Percentiles rank a stretch among this genome's conserved stretches.
Evolutionary conservation across 495 filamentous ascomycete genomes (phyloP).

Genomic region (Penicillium riverlandense): DNA sequence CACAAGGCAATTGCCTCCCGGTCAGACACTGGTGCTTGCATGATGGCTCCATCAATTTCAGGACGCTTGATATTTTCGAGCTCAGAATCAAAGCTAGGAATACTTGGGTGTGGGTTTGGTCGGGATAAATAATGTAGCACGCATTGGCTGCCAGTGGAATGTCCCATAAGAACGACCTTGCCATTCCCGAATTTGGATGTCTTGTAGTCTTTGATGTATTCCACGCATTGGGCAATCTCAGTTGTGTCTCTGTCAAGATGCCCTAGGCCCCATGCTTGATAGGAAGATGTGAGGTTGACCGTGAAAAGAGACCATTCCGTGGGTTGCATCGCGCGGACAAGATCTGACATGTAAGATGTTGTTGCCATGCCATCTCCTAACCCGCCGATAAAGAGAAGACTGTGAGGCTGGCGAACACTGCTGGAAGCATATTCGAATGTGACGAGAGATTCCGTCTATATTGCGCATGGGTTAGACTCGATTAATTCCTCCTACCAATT

Average conservation of each 20-base stretch:
- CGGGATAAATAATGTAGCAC: constrained; percentile 62
- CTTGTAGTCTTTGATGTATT: constrained; percentile 48
- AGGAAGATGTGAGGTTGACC: constrained; percentile 50
- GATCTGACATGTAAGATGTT: constrained; percentile 41
- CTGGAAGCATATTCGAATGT: constrained; percentile 21
- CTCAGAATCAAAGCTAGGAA: constrained; percentile 23
- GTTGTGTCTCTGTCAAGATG: constrained; percentile 58
- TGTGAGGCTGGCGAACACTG: constrained; percentile 15
- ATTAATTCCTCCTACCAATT: too few species aligned
- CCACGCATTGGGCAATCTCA: constrained; percentile 59
- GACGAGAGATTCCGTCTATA: constrained; percentile 2
- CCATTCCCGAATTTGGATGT: constrained; percentile 13
- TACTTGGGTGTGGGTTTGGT: constrained; percentile 23
- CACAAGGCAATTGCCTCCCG: constrained; percentile 56
- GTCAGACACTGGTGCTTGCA: constrained; percentile 77
- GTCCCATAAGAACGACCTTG: constrained; percentile 54
- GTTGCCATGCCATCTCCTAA: constrained; percentile 70
- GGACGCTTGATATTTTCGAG: constrained; percentile 22
- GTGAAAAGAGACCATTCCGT: constrained; percentile 51
- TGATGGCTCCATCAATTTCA: constrained; percentile 64
- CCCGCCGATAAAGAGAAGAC: constrained; percentile 19
- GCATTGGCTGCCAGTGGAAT: constrained; percentile 81
- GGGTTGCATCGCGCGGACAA: constrained; percentile 46
- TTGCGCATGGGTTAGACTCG: too few species aligned
- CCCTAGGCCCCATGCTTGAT: constrained; percentile 61